phyloP scores from a whole-genome alignment of 345 rosid genomes.

The Turnera subulata region DNA sequence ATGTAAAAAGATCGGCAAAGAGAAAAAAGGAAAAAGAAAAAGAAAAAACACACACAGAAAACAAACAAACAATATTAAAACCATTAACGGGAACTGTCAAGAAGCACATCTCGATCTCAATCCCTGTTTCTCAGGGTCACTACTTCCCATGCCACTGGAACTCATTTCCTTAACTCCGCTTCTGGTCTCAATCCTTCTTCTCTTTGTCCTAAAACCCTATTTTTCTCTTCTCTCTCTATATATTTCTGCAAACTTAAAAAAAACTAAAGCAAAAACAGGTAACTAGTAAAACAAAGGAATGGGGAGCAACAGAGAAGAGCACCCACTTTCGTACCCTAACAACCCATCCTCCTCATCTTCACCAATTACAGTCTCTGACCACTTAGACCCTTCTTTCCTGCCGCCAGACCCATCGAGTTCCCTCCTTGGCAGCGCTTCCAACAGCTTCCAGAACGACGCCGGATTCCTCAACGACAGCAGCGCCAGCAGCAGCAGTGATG shows the following conservation, averaged over 20 bases:
- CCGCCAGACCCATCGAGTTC: constrained; percentile 46
- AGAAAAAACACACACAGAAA: too few relatives aligned
- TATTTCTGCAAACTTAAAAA: not conserved
- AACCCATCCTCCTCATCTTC: constrained; percentile 65
- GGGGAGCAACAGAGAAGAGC: constrained; percentile 60
- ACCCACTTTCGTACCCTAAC: constrained; percentile 40
- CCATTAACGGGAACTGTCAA: too few relatives aligned
- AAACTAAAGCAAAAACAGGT: not conserved
- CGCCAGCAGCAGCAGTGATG: constrained; percentile 31
- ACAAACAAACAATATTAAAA: too few relatives aligned
- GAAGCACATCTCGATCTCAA: not conserved
- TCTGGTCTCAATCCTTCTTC: not conserved
- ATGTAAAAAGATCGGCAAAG: too few relatives aligned
- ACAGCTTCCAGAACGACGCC: constrained; percentile 72
- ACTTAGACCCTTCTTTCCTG: constrained; percentile 39
- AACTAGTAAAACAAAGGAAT: too few relatives aligned
- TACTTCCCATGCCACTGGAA: constrained; percentile 11
- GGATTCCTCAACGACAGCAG: constrained; percentile 43
- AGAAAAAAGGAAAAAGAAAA: too few relatives aligned
- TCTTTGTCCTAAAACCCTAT: not conserved
- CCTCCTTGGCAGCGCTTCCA: constrained; percentile 58
- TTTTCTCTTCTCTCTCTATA: not conserved
- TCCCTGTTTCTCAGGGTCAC: not conserved
- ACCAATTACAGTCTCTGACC: constrained; percentile 63
- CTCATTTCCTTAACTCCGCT: not conserved